Evolutionary conservation across 352 stramenopile genomes (phyloP), one percentile per base, ranked within the genome.

Genomic region (Phytophthora pluvialis): DNA sequence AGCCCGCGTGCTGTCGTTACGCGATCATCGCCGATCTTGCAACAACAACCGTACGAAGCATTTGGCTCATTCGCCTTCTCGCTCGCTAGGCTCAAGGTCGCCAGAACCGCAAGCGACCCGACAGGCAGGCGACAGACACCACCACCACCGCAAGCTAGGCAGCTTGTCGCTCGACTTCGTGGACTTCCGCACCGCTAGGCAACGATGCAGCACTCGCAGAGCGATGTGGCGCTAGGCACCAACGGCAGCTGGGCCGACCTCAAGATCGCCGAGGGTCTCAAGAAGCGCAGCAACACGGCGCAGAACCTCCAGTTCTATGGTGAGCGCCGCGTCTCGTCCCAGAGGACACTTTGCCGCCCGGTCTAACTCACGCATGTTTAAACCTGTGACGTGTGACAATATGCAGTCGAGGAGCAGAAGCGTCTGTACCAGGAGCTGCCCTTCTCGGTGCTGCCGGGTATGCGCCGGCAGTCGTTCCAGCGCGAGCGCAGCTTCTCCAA

Each of bases 251-350:
- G 81, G 81, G 77, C 82, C 43, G 78, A 90, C 58, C 65, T 91
- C 49, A 90, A 91, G 64, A 49, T 78, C 53, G 78, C 80, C 9
- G 82, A 91, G 49, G 78, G 82, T 13, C 77, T 91, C 52, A 88
- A 87, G 64, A 90, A 90, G 75, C 82, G 82, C 67, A 88, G 80
- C 55, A 91, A 90, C 58, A 91, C 82, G 58, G 81, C 81, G 51
- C 82, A 91, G 62, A 91, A 91, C 53, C 79, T 91, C 38, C 72
- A 87, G 58, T 91, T 90, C 36, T 91, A 91, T 79, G 80, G 82
- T 91, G 60, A 46, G 68, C 48, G 13, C 33, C 25, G 44, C 32
- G n/a, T 39, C 7, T 59, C 21, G 21, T 57, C 10, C 46, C 35
- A 29, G 38, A 45, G 36, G 21, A 31, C n/a, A 28, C 15, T 39